Percentiles rank a stretch among this genome's conserved stretches.
Evolutionary conservation across 2,329 filamentous ascomycete species (phyloP).

Genomic region (Colletotrichum tabaci): DNA sequence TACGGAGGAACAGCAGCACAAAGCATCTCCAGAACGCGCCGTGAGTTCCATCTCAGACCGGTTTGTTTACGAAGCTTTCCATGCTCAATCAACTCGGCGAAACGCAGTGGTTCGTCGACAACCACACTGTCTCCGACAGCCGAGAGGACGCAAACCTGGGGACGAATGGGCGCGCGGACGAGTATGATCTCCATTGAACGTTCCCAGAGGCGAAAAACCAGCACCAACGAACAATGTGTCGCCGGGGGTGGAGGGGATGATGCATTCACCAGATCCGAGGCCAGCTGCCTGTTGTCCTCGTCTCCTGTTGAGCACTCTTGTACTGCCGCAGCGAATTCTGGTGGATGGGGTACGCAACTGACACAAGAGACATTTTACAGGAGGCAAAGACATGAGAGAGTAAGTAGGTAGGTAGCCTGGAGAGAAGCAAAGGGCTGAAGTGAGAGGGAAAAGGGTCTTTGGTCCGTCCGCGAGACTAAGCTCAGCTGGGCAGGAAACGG

Average conservation of each 20-base stretch:
- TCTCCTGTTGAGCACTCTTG: background rate
- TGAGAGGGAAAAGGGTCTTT: constrained; percentile 25
- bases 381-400: constrained; percentile 3
- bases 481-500: constrained; percentile 21
- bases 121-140: constrained; percentile 32
- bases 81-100: constrained; percentile 5
- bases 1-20: constrained; percentile 25
- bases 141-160: background rate
- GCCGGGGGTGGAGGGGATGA: background rate
- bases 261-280: background rate
- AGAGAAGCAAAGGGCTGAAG: constrained; percentile 7
- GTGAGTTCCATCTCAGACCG: constrained; percentile 24
- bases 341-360: background rate
- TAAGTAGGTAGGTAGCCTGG: background rate
- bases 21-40: constrained; percentile 5
- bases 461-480: constrained; percentile 14
- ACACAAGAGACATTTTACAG: background rate
- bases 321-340: background rate
- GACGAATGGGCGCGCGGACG: background rate
- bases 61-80: constrained; percentile 4
- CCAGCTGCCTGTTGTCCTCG: background rate
- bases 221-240: background rate
- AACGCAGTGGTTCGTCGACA: background rate
- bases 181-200: constrained; percentile 30
- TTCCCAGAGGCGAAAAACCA: background rate